Evolutionary conservation across 108 stramenopile genomes (phyloP), one percentile per base, ranked within the genome.

Genomic region (Aurantiochytrium sp.): DNA sequence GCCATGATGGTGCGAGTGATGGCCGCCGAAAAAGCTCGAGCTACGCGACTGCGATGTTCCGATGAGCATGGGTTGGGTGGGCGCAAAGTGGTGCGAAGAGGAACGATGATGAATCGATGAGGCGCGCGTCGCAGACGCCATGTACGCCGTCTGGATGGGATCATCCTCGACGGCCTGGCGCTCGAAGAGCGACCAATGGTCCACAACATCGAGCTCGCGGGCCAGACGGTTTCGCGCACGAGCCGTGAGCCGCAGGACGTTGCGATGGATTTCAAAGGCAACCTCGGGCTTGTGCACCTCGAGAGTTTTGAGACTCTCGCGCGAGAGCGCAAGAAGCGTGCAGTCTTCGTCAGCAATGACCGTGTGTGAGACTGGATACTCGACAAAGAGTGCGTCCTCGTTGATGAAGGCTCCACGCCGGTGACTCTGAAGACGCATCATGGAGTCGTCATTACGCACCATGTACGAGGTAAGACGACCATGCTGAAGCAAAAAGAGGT

Each of bases 321-420:
- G 76, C 19, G 76, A 83, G n/a, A 83, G 51, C 23, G 76, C 76
- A 43, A 83, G 28, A 0, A 83, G 23, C n/a, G 28, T 83, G 76
- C 49, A 83, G 25, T 83, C 76, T 45, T 83, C 76, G 51, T 83
- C 76, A 16, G 76, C 76, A 35, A 83, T 35, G 76, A 83, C 76
- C 19, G 76, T 83, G 51, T 83, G 76, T 12, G 76, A 83, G 51
- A 83, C 49, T 0, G 76, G 76, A 4, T 83, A 83, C n/a, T 83
- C 76, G 0, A 83, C 76, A 28, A 83, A 83, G 12, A 83, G 51
- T 10, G 76, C 76, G 28, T 83, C 76, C 28, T 83, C 76, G 76
- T 83, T 83, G 51, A 83, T 83, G 51, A 83, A 83, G 25, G 76
- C 76, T 0, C 76, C 76, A 45, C 76, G 76, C 16, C 76, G 76